phyloP scores from a whole-genome alignment of 768 basidiomycete genomes.

The Leccinum longicurvipes region DNA sequence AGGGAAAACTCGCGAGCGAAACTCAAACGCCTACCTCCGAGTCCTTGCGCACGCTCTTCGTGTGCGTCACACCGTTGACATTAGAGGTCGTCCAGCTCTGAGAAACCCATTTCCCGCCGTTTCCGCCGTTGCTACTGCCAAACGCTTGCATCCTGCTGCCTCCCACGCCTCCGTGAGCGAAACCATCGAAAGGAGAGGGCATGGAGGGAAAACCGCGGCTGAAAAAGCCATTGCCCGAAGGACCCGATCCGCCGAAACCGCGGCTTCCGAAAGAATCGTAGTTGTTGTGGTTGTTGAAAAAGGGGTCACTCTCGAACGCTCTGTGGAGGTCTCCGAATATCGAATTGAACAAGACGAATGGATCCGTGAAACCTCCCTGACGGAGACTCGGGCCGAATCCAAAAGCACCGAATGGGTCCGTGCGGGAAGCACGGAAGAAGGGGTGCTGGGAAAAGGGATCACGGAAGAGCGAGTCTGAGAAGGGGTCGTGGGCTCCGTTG shows the following conservation, averaged over 20 bases:
- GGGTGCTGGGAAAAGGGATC: slow-evolving; percentile 13
- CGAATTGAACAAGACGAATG: slow-evolving; percentile 69
- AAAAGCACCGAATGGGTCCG: slow-evolving; percentile 27
- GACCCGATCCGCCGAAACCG: slow-evolving; percentile 14
- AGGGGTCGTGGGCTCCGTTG: slow-evolving; percentile 17
- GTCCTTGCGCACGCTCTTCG: slow-evolving; percentile 52
- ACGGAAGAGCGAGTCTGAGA: slow-evolving; percentile 18
- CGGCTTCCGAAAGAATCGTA: slow-evolving; percentile 17
- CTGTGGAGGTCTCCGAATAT: slow-evolving; percentile 56
- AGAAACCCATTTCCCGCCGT: slow-evolving; percentile 39
- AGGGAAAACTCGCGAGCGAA: too few relatives aligned
- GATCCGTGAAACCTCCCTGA: slow-evolving; percentile 56
- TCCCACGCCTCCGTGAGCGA: slow-evolving; percentile 15
- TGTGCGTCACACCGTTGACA: slow-evolving; percentile 68
- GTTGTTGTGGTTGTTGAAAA: slow-evolving; percentile 26
- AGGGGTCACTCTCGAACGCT: slow-evolving; percentile 34
- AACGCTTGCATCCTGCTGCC: slow-evolving; percentile 11
- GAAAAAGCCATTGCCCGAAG: slow-evolving; percentile 14
- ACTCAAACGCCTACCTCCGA: slow-evolving; percentile 45
- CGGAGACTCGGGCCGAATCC: slow-evolving; percentile 18
- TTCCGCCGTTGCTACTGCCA: slow-evolving; percentile 1
- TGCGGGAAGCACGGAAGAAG: slow-evolving; percentile 21
- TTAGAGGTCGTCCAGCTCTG: slow-evolving; percentile 56
- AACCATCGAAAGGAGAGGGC: slow-evolving; percentile 11
- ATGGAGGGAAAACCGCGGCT: slow-evolving; percentile 4